Conservation (phyloP, 306 rosid genomes). For the Chamaecrista fasciculata region DNA sequence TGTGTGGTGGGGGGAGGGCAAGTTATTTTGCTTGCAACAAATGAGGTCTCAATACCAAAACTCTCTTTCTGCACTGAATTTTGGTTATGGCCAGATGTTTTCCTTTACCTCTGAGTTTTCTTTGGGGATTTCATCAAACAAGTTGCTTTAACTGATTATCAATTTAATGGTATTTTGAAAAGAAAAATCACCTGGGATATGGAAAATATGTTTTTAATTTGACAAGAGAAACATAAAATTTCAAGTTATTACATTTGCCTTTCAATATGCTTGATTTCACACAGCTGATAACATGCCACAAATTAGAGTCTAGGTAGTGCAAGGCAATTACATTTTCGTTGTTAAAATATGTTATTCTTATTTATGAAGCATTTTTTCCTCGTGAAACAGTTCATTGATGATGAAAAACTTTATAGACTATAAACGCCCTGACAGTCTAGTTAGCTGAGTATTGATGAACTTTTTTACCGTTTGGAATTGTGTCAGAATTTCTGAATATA, state of each 20-base stretch:
- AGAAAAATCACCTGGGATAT: neutral
- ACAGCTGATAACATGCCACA: neutral
- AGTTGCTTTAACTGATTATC: neutral
- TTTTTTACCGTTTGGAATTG: constrained; percentile 12
- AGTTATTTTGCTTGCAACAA: neutral
- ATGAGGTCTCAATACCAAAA: neutral
- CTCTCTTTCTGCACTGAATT: neutral
- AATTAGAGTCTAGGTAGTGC: constrained; percentile 9
- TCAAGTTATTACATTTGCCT: neutral
- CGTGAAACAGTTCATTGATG: neutral
- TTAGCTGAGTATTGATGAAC: constrained; percentile 1
- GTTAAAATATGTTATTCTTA: neutral
- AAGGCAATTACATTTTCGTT: constrained; percentile 10
- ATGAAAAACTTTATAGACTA: neutral
- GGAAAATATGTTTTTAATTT: neutral
- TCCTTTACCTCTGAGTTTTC: neutral
- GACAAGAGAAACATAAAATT: neutral
- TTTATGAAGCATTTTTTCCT: neutral
- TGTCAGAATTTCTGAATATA: constrained; percentile 32
- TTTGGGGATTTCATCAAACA: neutral
- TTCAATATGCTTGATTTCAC: neutral
- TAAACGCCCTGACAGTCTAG: neutral
- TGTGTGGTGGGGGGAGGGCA: too few relatives aligned
- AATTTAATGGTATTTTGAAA: neutral
- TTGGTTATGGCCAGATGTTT: neutral